Base-by-base conservation (phyloP, 2,329 filamentous ascomycete species). In the Cladosporium sp. region DNA sequence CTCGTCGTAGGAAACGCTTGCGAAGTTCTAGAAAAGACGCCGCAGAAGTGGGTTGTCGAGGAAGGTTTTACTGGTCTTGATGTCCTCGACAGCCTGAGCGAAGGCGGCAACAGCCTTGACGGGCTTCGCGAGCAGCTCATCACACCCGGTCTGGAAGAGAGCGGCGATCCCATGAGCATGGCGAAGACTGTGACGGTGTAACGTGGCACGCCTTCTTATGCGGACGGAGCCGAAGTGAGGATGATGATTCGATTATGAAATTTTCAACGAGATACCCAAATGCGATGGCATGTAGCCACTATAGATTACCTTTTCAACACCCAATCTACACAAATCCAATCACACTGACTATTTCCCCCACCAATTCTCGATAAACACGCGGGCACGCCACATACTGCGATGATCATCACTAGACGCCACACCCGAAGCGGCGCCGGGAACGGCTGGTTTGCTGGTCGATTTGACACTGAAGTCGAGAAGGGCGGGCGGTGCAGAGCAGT, bases 1-100 rank as follows among this genome's bases (percentile, higher is more conserved):
- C 76, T 99, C 30, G 90, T 97, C 0, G 87, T 96, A 0, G 94
- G 94, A 0, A 79, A 82, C 47, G 89, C 91, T 3, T 99, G 94
- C 66, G 88, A 90, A 68, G 90, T 91, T 5, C 73, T 97, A 59
- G 82, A 87, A 63, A 76, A 77, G 17, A 79, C 82, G 59, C 82
- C 81, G 1, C 81, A 85, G 67, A 84, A 85, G 59, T 97, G 93
- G 93, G 77, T 82, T 0, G 89, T 96, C 0, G 92, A 97, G 72
- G 92, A 97, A 50, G 92, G 92, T 0, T 96, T 96, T 68, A 80
- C 81, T 63, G 89, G 87, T 0, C 72, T 96, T 55, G 88, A 93
- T 60, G 76, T 73, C 30, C 60, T 82, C 49, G 72, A 72, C 36
- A 67, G 65, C 7, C 57, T 73, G 17, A 68, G 66, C 11, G 69